phyloP scores from a whole-genome alignment of 331 rosid species.

The Cydonia oblonga region DNA sequence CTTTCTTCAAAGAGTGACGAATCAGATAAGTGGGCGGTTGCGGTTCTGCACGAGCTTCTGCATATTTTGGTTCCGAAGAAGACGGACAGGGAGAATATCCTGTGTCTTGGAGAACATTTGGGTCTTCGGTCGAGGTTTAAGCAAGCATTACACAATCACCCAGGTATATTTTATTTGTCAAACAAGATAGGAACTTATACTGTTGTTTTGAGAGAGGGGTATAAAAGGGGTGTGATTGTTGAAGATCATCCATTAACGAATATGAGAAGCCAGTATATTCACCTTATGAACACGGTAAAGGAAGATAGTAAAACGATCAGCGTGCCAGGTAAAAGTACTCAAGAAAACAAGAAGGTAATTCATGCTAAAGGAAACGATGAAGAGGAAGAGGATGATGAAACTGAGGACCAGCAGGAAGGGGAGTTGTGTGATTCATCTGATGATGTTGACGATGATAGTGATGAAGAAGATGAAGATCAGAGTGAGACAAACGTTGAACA shows the following conservation, averaged over 20 bases:
- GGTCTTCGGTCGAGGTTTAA: slow-evolving; percentile 71
- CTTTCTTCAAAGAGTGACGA: slow-evolving; percentile 45
- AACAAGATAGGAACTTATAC: slow-evolving; percentile 57
- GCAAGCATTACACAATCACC: slow-evolving; percentile 47
- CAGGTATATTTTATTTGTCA: slow-evolving; percentile 71
- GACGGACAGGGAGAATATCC: slow-evolving; percentile 47
- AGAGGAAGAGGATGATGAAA: slow-evolving; percentile 9
- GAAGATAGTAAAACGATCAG: slow-evolving; percentile 31
- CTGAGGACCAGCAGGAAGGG: slow-evolving; percentile 10
- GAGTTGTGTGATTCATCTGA: slow-evolving; percentile 27
- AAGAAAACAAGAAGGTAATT: slow-evolving; percentile 19
- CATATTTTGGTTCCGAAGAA: slow-evolving; percentile 64
- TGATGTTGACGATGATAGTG: slow-evolving; percentile 9
- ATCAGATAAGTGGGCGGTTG: slow-evolving; percentile 62
- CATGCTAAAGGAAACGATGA: slow-evolving; percentile 3
- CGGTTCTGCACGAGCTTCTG: slow-evolving; percentile 76
- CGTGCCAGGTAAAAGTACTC: slow-evolving; percentile 15
- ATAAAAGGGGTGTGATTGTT: slow-evolving; percentile 54
- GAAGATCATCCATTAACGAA: slow-evolving; percentile 41
- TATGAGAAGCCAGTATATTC: slow-evolving; percentile 57
- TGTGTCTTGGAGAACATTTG: slow-evolving; percentile 56
- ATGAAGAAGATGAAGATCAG: slow-evolving; percentile 18
- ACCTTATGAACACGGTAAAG: slow-evolving; percentile 45
- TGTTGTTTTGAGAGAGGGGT: slow-evolving; percentile 64
- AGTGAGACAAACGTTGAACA: neutral